Evolutionary conservation across 2,329 filamentous ascomycete genomes (phyloP).

Genomic region (Talaromyces verruculosus): DNA sequence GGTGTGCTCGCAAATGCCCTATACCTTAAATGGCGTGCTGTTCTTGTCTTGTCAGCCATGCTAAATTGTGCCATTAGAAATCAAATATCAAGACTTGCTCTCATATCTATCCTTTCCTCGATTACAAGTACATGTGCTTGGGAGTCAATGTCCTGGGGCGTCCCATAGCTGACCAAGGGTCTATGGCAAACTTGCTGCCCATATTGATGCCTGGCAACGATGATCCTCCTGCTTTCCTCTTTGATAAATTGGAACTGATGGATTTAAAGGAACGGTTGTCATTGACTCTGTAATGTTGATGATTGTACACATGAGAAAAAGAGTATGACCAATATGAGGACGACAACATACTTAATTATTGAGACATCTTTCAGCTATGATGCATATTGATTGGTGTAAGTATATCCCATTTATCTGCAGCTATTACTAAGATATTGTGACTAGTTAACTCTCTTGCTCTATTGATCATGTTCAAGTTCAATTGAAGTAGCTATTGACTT

Average conservation of each 20-base stretch:
- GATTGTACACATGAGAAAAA: background rate
- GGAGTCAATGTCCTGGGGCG: background rate
- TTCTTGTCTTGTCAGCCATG: background rate
- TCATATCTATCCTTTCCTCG: background rate
- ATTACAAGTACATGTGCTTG: background rate
- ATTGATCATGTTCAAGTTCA: background rate
- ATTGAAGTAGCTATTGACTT: slow-evolving; percentile 15
- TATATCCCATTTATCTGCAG: background rate
- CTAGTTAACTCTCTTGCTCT: background rate
- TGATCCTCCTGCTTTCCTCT: background rate
- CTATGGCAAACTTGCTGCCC: background rate
- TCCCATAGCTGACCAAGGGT: background rate
- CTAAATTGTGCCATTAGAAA: background rate
- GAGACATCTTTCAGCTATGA: background rate
- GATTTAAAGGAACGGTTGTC: background rate
- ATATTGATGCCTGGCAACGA: background rate
- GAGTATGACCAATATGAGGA: background rate
- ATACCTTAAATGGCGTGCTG: background rate
- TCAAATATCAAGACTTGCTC: background rate
- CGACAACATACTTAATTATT: background rate
- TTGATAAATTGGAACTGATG: too few relatives aligned
- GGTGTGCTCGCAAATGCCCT: background rate
- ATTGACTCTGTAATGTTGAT: background rate
- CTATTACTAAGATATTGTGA: background rate
- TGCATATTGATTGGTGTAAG: background rate